These are phyloP conservation scores for Annulohypoxylon nitens DNA, from an alignment of 495 filamentous ascomycete genomes.

Conservation along the genomic window DNA sequence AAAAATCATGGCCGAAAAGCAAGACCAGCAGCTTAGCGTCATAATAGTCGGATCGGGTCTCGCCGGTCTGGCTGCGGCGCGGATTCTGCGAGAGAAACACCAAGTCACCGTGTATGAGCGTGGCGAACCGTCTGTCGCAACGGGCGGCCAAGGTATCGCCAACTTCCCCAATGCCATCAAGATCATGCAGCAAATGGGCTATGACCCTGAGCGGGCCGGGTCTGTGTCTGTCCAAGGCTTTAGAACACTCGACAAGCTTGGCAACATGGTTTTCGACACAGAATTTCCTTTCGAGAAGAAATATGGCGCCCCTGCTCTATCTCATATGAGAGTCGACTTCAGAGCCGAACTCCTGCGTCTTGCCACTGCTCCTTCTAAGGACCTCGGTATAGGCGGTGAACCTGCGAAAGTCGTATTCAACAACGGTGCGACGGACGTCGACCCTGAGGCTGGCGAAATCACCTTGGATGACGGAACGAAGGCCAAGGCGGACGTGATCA, in stretches of 20 bases:
- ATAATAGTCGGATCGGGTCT: constrained; percentile 48
- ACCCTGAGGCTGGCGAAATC: constrained; percentile 56
- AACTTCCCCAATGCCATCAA: constrained; percentile 46
- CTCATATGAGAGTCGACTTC: constrained; percentile 62
- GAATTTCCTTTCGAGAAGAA: constrained; percentile 52
- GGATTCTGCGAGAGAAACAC: constrained; percentile 47
- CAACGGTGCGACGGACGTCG: constrained; percentile 52
- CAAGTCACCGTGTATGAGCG: constrained; percentile 51
- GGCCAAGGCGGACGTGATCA: constrained; percentile 59
- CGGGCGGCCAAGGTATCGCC: constrained; percentile 44
- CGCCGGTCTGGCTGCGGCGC: constrained; percentile 45
- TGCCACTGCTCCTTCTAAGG: constrained; percentile 50
- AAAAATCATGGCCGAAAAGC: constrained; percentile 28
- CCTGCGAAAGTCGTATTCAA: constrained; percentile 50
- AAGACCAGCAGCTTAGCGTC: constrained; percentile 37
- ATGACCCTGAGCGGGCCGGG: constrained; percentile 26
- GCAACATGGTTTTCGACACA: constrained; percentile 49
- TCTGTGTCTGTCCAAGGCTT: constrained; percentile 39
- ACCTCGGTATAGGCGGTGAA: constrained; percentile 39
- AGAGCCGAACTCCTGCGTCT: constrained; percentile 54
- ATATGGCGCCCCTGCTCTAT: constrained; percentile 56
- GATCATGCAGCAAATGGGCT: constrained; percentile 45
- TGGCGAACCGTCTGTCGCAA: constrained; percentile 35
- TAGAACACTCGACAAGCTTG: constrained; percentile 43
- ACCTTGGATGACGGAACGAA: constrained; percentile 53